Percentiles rank a stretch among this genome's conserved stretches.
phyloP scores from a whole-genome alignment of 192 early-diverging fungal genomes.

The Gaertneriomyces semiglobifer region DNA sequence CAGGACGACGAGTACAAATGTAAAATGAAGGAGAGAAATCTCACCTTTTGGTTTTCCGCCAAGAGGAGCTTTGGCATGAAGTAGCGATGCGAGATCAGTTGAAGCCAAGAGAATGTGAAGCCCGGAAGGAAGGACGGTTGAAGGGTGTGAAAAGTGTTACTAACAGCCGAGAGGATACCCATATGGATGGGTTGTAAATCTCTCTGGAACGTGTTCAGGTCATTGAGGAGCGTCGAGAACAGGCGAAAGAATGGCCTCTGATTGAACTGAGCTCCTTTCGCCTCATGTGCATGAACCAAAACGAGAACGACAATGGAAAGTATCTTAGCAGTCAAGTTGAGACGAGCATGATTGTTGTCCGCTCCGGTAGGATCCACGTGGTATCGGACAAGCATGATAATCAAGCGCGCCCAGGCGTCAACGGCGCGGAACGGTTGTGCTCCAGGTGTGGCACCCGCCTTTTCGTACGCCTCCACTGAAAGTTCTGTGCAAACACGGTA shows the following conservation, averaged over 20 bases:
- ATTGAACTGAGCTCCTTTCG: constrained; percentile 73
- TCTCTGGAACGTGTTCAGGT: constrained; percentile 66
- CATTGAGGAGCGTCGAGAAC: constrained; percentile 77
- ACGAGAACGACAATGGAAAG: constrained; percentile 82
- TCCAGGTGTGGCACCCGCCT: constrained; percentile 35
- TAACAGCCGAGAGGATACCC: constrained; percentile 64
- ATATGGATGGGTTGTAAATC: constrained; percentile 67
- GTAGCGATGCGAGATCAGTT: constrained; percentile 86
- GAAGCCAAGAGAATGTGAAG: constrained; percentile 92
- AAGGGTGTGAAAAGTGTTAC: constrained; percentile 78
- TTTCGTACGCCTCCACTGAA: constrained; percentile 70
- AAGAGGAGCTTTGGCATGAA: constrained; percentile 85
- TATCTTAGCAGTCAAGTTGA: constrained; percentile 75
- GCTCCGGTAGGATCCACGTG: constrained; percentile 56
- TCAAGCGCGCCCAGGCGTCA: constrained; percentile 88
- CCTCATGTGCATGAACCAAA: constrained; percentile 81
- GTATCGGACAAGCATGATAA: constrained; percentile 76
- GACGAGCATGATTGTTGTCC: constrained; percentile 50
- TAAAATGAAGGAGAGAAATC: neutral
- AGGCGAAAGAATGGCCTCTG: constrained; percentile 89
- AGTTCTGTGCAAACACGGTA: constrained; percentile 87
- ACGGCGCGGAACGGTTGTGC: constrained; percentile 69
- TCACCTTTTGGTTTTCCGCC: constrained; percentile 69
- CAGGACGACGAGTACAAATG: neutral
- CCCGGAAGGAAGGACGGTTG: constrained; percentile 85